Base-by-base conservation (phyloP, 129 eudicot genomes). In the Scalesia atractyloides region DNA sequence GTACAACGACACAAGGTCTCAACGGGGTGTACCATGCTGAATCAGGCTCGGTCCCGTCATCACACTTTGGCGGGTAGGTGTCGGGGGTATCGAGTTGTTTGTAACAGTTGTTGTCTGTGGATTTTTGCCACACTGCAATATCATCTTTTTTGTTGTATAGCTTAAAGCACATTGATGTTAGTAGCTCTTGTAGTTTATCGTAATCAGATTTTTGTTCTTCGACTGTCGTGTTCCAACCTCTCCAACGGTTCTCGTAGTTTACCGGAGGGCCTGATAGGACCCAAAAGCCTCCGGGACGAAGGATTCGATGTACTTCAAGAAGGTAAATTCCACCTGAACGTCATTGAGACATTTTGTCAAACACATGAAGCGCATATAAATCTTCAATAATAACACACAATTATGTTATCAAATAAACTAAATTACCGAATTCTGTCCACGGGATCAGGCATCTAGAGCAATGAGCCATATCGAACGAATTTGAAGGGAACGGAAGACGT, bases 391-490 rank as follows among this genome's bases (percentile, higher is more conserved):
- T 30, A 30, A 0, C 4, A 70, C 6, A 66, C 10, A 2, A 22
- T 15, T 12, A 46, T 44, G 7, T 19, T 46, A 47, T 46, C 2
- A 36, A 36, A 69, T 30, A 30, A n/a, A 48, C 33, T 59, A 48
- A 73, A 46, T 13, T 85, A 92, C 98, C 96, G 46, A 92, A 92
- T 86, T 89, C 96, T 0, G 98, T 85, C 98, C 98, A 92, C 22
- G 98, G 96, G 70, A 92, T 92, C 33, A 92, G 92, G 88, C 98
- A 92, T 82, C 98, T 85, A 15, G 98, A 92, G 85, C 98, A 92
- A 78, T 92, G 98, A 75, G 96, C 96, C 98, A 92, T 87, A 76
- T 92, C 96, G 67, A 92, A 92, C 20, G 96, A 92, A 76, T 79
- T 92, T 13, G 98, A 89, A 79, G 98, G 98, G 69, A 92, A 92